Evolutionary conservation across 805 yeast species (phyloP), one percentile per base, ranked within the genome.

Genomic region (Schwanniomyces pseudopolymorphus): DNA sequence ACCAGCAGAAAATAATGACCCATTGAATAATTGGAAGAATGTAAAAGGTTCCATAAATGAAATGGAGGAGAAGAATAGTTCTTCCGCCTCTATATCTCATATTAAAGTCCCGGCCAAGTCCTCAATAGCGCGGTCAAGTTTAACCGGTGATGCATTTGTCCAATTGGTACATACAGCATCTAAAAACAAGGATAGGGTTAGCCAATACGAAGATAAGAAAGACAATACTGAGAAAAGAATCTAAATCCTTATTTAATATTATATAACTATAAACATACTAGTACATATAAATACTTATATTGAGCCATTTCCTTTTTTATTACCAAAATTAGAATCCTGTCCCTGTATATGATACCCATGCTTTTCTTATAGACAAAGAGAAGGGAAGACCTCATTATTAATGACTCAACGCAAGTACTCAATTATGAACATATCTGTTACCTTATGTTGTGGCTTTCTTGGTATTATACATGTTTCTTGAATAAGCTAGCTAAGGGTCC

Each of bases 131-230:
- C 43, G 45, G 26, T 69, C 76, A 11, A 61, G 67, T 14, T 54
- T 78, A 44, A 74, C 79, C 8, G 70, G 76, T n/a, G 70, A 72
- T 46, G 79, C 85, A 4, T 85, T 86, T 66, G 84, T 82, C 21
- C 87, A 83, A 58, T 79, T 86, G 53, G 92, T 86, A 2, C 74
- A 72, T 44, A 83, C 90, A 1, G 92, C 89, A 0, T 70, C 79
- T 16, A 72, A 80, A 44, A 81, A 84, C 55, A 81, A 79, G 59
- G 83, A 82, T 28, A 56, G 77, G 26, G 78, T 64, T 7, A 31
- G 20, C 6, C 35, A 31, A 17, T 31, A 16, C 13, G 7, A 6
- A 8, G 35, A 31, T 16, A 11, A 14, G 16, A 37, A 48, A 3
- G 44, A 43, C 10, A 59, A 35, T 44, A 45, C 43, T n/a, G 61